Base-by-base conservation (phyloP, 2,329 filamentous ascomycete species). In the Graphilbum sp. region DNA sequence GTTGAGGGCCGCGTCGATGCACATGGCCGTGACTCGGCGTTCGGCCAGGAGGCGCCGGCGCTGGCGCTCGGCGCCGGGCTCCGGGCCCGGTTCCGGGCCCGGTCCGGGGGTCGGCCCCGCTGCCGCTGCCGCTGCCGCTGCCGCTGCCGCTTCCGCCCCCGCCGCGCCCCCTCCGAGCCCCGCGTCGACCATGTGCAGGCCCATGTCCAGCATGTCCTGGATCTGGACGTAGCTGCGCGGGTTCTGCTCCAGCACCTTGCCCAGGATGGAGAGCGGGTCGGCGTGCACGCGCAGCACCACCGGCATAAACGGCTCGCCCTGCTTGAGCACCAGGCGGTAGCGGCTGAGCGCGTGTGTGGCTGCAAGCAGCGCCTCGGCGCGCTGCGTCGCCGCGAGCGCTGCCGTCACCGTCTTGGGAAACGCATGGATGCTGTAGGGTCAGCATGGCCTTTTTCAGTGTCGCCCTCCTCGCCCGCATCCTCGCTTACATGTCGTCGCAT, bases 271-370 rank as follows among this genome's bases (percentile, higher is more conserved):
- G 15, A 88, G 60, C 1, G 84, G 81, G 53, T 90, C 83, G 1
- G 69, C 61, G 50, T 81, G 80, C 16, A 84, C 76, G n/a, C 83
- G 72, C 18, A 90, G 69, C 33, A 79, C 74, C 23, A 87, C 78
- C 2, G 83, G 83, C 35, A 75, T 78, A 47, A 90, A 87, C 0
- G 81, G 80, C 40, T 87, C 79, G 34, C 79, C 80, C 48, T 86
- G 79, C 45, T 83, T 84, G 12, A 90, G 64, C 0, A 79, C 81
- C 5, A 92, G 64, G 3, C 79, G 75, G 52, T 88, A 90, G 43
- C 79, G 73, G 17, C 79, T 80, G 35, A 90, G 61, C 2, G 74
- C 66, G 54, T 90, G 80, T 0, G 83, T 87, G 4, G 82, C 79
- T 44, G 65, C 67, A 10, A 88, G 59, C 3, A 92, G 60, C 6